Percentiles rank a stretch among this genome's conserved stretches.
phyloP scores from a whole-genome alignment of 345 rosid species.

The Brassica cretica region DNA sequence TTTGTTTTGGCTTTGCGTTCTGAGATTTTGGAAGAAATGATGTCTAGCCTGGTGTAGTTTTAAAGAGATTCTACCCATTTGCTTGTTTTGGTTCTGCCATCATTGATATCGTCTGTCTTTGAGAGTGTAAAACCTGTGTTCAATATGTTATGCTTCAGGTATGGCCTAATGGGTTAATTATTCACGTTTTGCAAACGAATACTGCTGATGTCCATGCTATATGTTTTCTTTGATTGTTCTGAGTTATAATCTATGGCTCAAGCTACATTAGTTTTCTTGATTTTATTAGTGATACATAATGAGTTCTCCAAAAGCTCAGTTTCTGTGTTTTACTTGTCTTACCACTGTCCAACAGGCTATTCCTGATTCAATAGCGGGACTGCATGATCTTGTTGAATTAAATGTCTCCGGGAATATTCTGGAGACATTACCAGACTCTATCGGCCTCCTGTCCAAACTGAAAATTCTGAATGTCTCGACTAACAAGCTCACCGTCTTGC shows the following conservation, averaged over 20 bases:
- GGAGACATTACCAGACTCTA: slow-evolving; percentile 79
- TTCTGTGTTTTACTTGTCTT: not conserved
- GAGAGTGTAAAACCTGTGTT: not conserved
- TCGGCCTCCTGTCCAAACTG: slow-evolving; percentile 72
- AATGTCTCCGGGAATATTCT: slow-evolving; percentile 71
- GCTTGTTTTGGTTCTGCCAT: slow-evolving; percentile 10
- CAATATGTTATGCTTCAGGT: slow-evolving; percentile 4
- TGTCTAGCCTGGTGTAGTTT: not conserved
- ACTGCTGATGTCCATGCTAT: slow-evolving; percentile 3
- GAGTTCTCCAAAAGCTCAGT: not conserved
- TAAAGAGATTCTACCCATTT: not conserved
- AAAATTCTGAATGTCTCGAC: slow-evolving; percentile 63
- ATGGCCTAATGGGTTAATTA: not conserved
- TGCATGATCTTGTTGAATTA: slow-evolving; percentile 71
- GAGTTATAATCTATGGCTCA: not conserved
- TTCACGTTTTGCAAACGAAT: slow-evolving; percentile 5
- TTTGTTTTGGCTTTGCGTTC: not conserved
- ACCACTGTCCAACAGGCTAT: slow-evolving; percentile 52
- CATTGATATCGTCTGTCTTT: not conserved
- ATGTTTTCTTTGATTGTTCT: slow-evolving; percentile 20
- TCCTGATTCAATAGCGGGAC: slow-evolving; percentile 92
- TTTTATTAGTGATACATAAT: not conserved
- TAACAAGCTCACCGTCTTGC: slow-evolving; percentile 71
- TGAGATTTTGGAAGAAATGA: not conserved
- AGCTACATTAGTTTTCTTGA: not conserved